These are phyloP conservation scores for Amylocystis lapponica DNA, from an alignment of 768 basidiomycete species.

Conservation along the genomic window DNA sequence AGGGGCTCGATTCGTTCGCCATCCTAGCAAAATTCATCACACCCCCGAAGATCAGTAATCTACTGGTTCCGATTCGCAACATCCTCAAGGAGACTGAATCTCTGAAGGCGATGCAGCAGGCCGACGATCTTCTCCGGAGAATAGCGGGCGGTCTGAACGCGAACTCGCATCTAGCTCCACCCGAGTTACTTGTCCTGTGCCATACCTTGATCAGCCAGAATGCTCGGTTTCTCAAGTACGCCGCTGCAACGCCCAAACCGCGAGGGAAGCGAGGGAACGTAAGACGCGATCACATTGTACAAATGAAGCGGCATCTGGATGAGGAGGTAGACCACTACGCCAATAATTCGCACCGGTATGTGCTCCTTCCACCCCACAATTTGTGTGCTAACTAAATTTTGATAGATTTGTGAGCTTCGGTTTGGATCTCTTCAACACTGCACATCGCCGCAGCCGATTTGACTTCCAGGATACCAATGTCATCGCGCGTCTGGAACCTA, in stretches of 20 bases:
- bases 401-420: conserved; percentile 85
- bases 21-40: conserved; percentile 76
- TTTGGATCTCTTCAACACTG: conserved; percentile 84
- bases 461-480: conserved; percentile 73
- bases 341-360: conserved; percentile 83
- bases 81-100: conserved; percentile 86
- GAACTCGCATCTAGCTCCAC: conserved; percentile 64
- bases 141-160: conserved; percentile 80
- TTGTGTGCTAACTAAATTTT: conserved; percentile 1
- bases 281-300: conserved; percentile 64
- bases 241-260: conserved; percentile 31
- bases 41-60: conserved; percentile 65
- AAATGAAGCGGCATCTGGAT: conserved; percentile 61
- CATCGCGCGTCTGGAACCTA: conserved; percentile 78
- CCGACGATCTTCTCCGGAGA: conserved; percentile 84
- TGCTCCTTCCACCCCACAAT: background rate
- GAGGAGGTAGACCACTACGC: conserved; percentile 64
- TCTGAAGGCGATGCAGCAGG: conserved; percentile 70
- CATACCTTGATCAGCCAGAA: conserved; percentile 90
- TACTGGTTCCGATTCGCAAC: conserved; percentile 73
- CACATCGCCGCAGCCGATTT: conserved; percentile 79
- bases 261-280: conserved; percentile 27
- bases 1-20: conserved; percentile 81
- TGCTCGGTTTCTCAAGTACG: conserved; percentile 74
- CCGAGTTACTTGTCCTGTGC: conserved; percentile 74